These are phyloP conservation scores for Carex littledalei DNA, from an alignment of 176 grass and related monocot species.

Conservation along the genomic window DNA sequence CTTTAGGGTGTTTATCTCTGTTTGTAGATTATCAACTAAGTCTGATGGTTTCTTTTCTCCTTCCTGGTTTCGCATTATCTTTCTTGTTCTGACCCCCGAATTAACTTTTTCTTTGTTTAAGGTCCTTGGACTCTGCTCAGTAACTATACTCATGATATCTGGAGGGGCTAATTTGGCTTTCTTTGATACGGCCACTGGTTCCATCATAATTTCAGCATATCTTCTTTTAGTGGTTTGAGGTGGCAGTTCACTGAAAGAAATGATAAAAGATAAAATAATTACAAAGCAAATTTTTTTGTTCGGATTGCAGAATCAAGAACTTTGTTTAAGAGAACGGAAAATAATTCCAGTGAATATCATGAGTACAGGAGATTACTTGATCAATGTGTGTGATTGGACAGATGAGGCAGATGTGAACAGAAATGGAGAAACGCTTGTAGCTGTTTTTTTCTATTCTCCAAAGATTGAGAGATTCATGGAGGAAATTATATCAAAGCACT, in stretches of 20 bases:
- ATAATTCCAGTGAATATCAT: neutral
- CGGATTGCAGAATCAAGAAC: slow-evolving; percentile 21
- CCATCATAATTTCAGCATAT: slow-evolving; percentile 21
- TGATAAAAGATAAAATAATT: slow-evolving; percentile 16
- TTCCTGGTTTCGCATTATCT: slow-evolving; percentile 69
- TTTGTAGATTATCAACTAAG: slow-evolving; percentile 67
- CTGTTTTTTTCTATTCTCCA: neutral
- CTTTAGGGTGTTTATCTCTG: slow-evolving; percentile 61
- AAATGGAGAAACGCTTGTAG: neutral
- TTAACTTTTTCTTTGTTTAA: slow-evolving; percentile 54
- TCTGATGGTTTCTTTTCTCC: slow-evolving; percentile 55
- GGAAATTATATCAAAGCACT: neutral
- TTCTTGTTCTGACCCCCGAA: slow-evolving; percentile 72
- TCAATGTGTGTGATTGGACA: neutral
- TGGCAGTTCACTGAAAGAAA: slow-evolving; percentile 1
- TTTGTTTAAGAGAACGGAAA: slow-evolving; percentile 28
- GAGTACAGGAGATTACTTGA: neutral
- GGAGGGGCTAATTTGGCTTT: slow-evolving; percentile 30
- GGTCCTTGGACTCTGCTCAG: slow-evolving; percentile 24
- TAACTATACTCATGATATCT: slow-evolving; percentile 90
- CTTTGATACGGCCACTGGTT: slow-evolving; percentile 31
- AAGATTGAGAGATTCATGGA: neutral
- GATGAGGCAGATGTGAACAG: neutral
- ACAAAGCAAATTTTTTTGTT: slow-evolving; percentile 2
- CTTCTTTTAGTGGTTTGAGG: slow-evolving; percentile 23